phyloP scores from a whole-genome alignment of 2,329 filamentous ascomycete species.

The Corniculantispora saksenae region DNA sequence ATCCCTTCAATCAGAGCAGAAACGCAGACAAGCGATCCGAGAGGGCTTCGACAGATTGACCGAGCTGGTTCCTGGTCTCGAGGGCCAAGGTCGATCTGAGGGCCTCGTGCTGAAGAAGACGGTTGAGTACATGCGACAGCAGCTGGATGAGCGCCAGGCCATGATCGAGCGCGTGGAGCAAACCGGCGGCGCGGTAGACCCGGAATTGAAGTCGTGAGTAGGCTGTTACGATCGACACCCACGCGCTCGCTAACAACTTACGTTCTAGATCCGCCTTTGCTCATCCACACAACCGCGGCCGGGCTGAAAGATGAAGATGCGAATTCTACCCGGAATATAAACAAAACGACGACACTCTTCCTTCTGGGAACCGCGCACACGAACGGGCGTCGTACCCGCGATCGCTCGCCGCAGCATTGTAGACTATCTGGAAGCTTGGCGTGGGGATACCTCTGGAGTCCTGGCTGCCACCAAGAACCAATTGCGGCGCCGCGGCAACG shows the following conservation, averaged over 20 bases:
- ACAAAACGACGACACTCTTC: not conserved
- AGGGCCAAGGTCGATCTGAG: slow-evolving; percentile 83
- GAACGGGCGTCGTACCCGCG: not conserved
- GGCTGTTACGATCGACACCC: not conserved
- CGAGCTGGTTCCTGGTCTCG: slow-evolving; percentile 75
- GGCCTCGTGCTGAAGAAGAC: slow-evolving; percentile 77
- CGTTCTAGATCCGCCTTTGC: not conserved
- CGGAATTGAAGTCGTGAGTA: slow-evolving; percentile 46
- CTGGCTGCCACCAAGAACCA: not conserved
- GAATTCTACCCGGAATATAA: not conserved
- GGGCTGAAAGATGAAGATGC: slow-evolving; percentile 13
- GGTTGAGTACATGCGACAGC: slow-evolving; percentile 63
- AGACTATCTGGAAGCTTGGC: not conserved
- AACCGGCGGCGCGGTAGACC: slow-evolving; percentile 57
- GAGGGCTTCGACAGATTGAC: slow-evolving; percentile 82
- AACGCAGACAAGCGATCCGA: slow-evolving; percentile 65
- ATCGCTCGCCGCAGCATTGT: not conserved
- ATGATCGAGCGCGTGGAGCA: slow-evolving; percentile 61
- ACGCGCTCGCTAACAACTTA: not conserved
- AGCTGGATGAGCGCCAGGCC: slow-evolving; percentile 58
- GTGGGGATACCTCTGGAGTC: not conserved
- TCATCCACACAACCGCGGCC: slow-evolving; percentile 16
- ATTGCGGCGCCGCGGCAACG: slow-evolving; percentile 7
- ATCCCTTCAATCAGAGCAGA: slow-evolving; percentile 38
- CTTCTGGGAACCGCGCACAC: not conserved